Evolutionary conservation across 768 basidiomycete species (phyloP), one percentile per base, ranked within the genome.

Genomic region (Amanita muscaria): DNA sequence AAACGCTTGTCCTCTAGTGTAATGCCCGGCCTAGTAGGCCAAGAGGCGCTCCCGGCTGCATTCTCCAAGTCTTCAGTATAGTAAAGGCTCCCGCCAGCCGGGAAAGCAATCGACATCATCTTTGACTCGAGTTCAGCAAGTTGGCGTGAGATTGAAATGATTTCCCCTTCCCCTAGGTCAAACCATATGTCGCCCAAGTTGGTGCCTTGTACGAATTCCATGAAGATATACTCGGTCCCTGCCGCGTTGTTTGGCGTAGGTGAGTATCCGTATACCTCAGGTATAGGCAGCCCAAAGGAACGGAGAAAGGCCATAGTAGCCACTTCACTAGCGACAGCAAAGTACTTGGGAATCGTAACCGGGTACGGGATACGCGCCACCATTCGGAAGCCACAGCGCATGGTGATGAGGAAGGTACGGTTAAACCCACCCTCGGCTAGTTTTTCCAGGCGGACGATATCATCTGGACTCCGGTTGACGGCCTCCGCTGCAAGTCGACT

Each of bases 21-120:
- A 40, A 74, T 60, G 53, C 59, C 67, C 49, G 50, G 31, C 48
- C 46, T 55, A n/a, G n/a, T n/a, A n/a, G n/a, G n/a, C n/a, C n/a
- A n/a, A n/a, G n/a, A n/a, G n/a, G n/a, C n/a, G n/a, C n/a, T n/a
- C 58, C 54, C 54, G 10, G 62, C 54, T 15, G 62, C 53, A 46
- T 67, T 68, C 57, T 66, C 59, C 58, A 76, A 44, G 62, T 77
- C 74, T 10, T 67, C 5, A 7, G 63, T 34, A 42, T 62, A 75
- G 60, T 74, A 75, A 0, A 76, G 61, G 62, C 71, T 71, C 62
- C 73, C 70, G 38, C 72, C 68, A 59, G 68, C 72, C n/a, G n/a
- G n/a, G n/a, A 74, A 74, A 48, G 62, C 0, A 30, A 66, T 59
- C 15, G 65, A 67, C 72, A 73, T 73, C 62, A 74, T 70, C 6